Evolutionary conservation across 306 rosid genomes (phyloP).

Genomic region (Coriaria nepalensis): DNA sequence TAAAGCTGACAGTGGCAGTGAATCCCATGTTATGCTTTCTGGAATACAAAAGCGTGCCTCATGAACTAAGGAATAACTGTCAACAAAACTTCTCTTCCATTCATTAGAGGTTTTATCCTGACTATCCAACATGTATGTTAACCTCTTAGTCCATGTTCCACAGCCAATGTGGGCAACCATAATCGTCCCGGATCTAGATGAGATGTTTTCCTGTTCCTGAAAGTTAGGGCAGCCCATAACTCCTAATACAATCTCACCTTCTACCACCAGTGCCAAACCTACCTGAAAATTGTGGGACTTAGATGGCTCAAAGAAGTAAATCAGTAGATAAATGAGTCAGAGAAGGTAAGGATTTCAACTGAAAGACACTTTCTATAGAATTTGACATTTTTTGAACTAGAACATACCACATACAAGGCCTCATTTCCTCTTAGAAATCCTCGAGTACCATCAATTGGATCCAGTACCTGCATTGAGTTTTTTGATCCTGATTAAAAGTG

Average conservation of each 20-base stretch:
- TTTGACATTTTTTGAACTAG: too few relatives aligned
- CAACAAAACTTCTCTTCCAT: slow-evolving; percentile 69
- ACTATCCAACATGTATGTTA: slow-evolving; percentile 18
- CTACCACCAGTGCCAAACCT: slow-evolving; percentile 89
- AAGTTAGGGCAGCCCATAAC: slow-evolving; percentile 92
- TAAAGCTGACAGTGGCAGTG: slow-evolving; percentile 46
- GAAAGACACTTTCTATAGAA: too few relatives aligned
- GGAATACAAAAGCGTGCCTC: slow-evolving; percentile 53
- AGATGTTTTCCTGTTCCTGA: slow-evolving; percentile 18
- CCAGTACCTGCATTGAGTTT: slow-evolving; percentile 56
- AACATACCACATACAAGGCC: slow-evolving; percentile 62
- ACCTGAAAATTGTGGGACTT: slow-evolving; percentile 35
- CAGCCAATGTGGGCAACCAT: slow-evolving; percentile 72
- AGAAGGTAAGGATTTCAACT: not conserved
- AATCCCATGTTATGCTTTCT: slow-evolving; percentile 76
- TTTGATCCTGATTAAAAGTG: slow-evolving; percentile 7
- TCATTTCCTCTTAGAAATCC: slow-evolving; percentile 54
- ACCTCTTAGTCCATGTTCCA: slow-evolving; percentile 67
- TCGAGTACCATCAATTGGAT: slow-evolving; percentile 85
- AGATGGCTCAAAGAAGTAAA: slow-evolving; percentile 5
- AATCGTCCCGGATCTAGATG: slow-evolving; percentile 38
- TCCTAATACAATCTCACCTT: slow-evolving; percentile 58
- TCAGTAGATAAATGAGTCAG: not conserved
- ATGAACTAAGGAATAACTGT: slow-evolving; percentile 27
- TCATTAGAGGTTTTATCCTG: slow-evolving; percentile 18